A percentile compares a stretch with the other conserved stretches of the same genome.
phyloP scores from a whole-genome alignment of 1,284 basidiomycete genomes.

The Gomphus sp. region DNA sequence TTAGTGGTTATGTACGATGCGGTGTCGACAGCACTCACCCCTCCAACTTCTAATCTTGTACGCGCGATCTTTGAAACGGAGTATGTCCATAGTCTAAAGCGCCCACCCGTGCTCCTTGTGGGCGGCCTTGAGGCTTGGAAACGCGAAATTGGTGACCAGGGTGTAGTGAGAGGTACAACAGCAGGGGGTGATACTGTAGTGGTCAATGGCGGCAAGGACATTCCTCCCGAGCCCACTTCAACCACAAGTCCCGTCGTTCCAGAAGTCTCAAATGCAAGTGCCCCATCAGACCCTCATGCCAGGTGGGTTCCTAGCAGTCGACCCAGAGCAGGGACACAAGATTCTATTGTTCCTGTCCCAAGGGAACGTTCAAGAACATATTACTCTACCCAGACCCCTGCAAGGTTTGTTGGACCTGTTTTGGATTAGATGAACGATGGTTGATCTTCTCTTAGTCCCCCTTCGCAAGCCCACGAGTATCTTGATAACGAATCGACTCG shows the following conservation, averaged over 20 bases:
- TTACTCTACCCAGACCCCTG: conserved; percentile 5
- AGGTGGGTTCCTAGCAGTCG: conserved; percentile 5
- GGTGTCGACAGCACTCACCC: conserved; percentile 42
- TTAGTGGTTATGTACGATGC: conserved; percentile 86
- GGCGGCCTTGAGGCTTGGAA: conserved; percentile 87
- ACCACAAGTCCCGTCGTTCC: background rate
- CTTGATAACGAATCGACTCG: conserved; percentile 20
- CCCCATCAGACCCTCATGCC: background rate
- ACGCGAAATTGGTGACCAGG: conserved; percentile 47
- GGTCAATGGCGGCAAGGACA: conserved; percentile 8
- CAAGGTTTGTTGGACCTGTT: background rate
- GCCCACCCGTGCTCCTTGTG: conserved; percentile 75
- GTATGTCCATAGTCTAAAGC: conserved; percentile 64
- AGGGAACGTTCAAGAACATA: conserved; percentile 7
- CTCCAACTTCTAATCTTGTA: conserved; percentile 53
- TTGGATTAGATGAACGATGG: background rate
- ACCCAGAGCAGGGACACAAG: conserved; percentile 4
- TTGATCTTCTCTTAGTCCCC: background rate
- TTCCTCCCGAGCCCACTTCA: background rate
- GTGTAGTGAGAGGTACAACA: conserved; percentile 29
- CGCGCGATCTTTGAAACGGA: conserved; percentile 65
- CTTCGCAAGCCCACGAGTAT: background rate
- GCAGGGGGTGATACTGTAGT: conserved; percentile 19
- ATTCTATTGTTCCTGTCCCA: background rate
- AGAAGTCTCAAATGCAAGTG: background rate